These are phyloP conservation scores for Pseudozyma flocculosa DNA, from an alignment of 1,284 basidiomycete species.

Conservation along the genomic window DNA sequence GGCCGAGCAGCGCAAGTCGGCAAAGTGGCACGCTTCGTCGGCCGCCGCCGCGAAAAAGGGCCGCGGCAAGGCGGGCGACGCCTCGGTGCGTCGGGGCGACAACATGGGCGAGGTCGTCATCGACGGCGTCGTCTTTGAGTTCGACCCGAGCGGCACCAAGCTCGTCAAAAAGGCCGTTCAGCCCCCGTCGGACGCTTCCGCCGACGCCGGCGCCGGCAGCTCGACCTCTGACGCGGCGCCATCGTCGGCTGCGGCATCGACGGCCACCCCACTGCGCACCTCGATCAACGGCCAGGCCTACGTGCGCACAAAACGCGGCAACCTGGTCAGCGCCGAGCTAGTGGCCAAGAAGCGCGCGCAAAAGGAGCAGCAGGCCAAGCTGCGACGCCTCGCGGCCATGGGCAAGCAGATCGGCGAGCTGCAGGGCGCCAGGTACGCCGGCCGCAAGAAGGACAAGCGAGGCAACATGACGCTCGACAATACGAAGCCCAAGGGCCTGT, in stretches of 20 bases:
- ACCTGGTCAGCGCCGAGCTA: slow-evolving; percentile 57
- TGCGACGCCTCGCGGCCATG: slow-evolving; percentile 38
- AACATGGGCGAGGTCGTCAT: slow-evolving; percentile 60
- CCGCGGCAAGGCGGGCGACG: slow-evolving; percentile 4
- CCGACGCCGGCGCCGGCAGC: neutral
- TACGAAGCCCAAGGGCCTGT: slow-evolving; percentile 30
- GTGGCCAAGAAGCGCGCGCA: slow-evolving; percentile 46
- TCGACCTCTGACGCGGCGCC: too few relatives aligned
- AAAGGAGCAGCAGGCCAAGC: slow-evolving; percentile 27
- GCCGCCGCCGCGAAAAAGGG: slow-evolving; percentile 4
- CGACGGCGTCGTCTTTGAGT: slow-evolving; percentile 62
- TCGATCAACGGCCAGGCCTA: slow-evolving; percentile 59
- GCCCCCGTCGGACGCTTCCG: slow-evolving; percentile 7
- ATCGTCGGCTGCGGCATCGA: too few relatives aligned
- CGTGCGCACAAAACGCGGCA: slow-evolving; percentile 59
- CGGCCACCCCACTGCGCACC: slow-evolving; percentile 36
- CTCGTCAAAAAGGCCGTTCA: slow-evolving; percentile 57
- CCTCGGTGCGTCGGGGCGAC: slow-evolving; percentile 41
- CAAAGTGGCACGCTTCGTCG: neutral
- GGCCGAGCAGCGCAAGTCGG: neutral
- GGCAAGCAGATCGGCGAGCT: slow-evolving; percentile 36
- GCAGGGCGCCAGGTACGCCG: slow-evolving; percentile 17
- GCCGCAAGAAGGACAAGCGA: neutral
- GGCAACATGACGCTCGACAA: slow-evolving; percentile 5
- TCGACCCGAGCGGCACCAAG: slow-evolving; percentile 61